These are phyloP conservation scores for Gloeophyllum trabeum DNA, from an alignment of 768 basidiomycete species.

Conservation along the genomic window DNA sequence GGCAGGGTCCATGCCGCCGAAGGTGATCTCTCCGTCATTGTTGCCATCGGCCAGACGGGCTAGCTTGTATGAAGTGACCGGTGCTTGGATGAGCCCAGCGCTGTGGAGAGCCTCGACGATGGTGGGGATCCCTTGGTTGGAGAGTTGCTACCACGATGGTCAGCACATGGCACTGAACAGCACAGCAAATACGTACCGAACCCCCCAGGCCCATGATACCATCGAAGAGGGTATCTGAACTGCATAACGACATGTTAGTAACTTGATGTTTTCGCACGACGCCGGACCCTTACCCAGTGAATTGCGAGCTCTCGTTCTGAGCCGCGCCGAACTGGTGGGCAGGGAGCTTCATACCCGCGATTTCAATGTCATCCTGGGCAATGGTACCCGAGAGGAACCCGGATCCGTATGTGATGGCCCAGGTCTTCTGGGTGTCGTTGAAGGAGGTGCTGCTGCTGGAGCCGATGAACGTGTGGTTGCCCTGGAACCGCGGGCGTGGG, in stretches of 20 bases:
- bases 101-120: constrained; percentile 61
- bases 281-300: background rate
- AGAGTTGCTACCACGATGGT: constrained; percentile 32
- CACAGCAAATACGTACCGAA: constrained; percentile 33
- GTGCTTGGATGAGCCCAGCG: constrained; percentile 40
- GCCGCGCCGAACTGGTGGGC: background rate
- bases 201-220: constrained; percentile 72
- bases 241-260: too few relatives aligned
- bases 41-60: constrained; percentile 56
- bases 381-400: background rate
- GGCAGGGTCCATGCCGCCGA: constrained; percentile 60
- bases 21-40: constrained; percentile 75
- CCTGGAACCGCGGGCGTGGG: background rate
- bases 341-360: background rate
- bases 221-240: constrained; percentile 33
- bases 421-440: background rate
- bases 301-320: background rate
- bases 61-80: constrained; percentile 75
- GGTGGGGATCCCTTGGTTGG: constrained; percentile 50
- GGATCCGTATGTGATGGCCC: background rate
- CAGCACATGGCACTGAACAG: background rate
- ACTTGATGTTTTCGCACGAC: too few relatives aligned
- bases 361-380: constrained; percentile 1
- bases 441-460: background rate
- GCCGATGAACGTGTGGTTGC: background rate